Percentiles rank a stretch among this genome's conserved stretches.
Evolutionary conservation across 176 grass and related monocot genomes (phyloP).

Genomic region (Cenchrus fungigraminus): DNA sequence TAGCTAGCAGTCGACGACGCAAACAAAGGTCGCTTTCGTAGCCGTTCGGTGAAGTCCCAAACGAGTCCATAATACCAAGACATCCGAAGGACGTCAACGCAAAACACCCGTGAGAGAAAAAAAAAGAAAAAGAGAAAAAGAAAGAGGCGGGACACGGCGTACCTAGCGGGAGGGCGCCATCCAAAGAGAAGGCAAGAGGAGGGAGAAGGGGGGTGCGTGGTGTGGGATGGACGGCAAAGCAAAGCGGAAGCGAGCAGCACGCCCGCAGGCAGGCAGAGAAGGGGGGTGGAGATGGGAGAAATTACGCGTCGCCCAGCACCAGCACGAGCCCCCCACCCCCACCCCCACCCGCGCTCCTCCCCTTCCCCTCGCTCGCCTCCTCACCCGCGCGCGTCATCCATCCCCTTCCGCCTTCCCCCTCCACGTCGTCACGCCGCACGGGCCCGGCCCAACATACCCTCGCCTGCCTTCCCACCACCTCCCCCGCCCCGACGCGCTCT

Average conservation of each 20-base stretch:
- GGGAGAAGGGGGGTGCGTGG: background rate
- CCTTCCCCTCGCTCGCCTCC: background rate
- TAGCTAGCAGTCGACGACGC: too few relatives aligned
- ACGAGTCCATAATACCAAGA: background rate
- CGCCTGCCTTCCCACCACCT: background rate
- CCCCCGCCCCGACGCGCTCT: background rate
- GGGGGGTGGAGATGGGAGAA: slow-evolving; percentile 49
- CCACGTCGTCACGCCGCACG: slow-evolving; percentile 29
- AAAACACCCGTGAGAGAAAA: background rate
- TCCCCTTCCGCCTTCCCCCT: background rate
- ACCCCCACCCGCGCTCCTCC: slow-evolving; percentile 20
- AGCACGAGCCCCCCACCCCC: background rate
- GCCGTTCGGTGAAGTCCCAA: background rate
- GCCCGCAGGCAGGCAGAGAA: background rate
- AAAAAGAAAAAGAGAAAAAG: background rate
- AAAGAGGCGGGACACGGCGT: background rate
- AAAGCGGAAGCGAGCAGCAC: background rate
- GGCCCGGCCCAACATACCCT: slow-evolving; percentile 57
- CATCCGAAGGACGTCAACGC: background rate
- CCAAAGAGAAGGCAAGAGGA: background rate
- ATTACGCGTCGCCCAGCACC: slow-evolving; percentile 50
- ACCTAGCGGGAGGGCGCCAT: background rate
- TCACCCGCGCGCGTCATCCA: slow-evolving; percentile 14
- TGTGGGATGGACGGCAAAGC: slow-evolving; percentile 36
- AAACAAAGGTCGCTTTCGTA: background rate